These are phyloP conservation scores for Dichomitus squalens DNA, from an alignment of 1,284 basidiomycete species.

Conservation along the genomic window DNA sequence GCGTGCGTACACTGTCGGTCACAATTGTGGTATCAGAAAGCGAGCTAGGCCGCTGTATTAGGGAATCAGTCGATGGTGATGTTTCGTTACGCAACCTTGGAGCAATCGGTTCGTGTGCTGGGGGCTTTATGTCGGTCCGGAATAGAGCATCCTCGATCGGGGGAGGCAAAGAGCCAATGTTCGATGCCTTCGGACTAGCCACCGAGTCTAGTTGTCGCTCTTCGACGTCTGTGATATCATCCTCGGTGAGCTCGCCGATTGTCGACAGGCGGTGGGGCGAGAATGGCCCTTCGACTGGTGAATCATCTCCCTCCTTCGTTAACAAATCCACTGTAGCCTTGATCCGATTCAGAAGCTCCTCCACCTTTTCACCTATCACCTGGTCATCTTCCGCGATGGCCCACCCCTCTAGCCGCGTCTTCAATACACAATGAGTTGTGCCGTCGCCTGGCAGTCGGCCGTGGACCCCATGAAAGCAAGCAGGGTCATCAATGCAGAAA, in stretches of 20 bases:
- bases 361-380: background rate
- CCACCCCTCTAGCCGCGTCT: constrained; percentile 9
- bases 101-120: background rate
- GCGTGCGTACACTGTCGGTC: too few relatives aligned
- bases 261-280: background rate
- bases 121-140: background rate
- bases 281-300: background rate
- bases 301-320: background rate
- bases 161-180: background rate
- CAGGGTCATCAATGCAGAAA: constrained; percentile 18
- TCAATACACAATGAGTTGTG: background rate
- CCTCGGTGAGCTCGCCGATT: background rate
- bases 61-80: too few relatives aligned
- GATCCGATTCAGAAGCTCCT: background rate
- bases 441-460: background rate
- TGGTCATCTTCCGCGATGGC: background rate
- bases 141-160: background rate
- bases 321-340: background rate
- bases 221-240: background rate
- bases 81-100: background rate
- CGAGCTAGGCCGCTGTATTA: background rate
- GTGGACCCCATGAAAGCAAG: constrained; percentile 16
- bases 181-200: background rate
- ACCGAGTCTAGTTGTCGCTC: background rate
- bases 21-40: background rate